Percentiles rank a stretch among this genome's conserved stretches.
Conservation (phyloP, 495 filamentous ascomycete genomes). For the Talaromyces thailandensis region DNA sequence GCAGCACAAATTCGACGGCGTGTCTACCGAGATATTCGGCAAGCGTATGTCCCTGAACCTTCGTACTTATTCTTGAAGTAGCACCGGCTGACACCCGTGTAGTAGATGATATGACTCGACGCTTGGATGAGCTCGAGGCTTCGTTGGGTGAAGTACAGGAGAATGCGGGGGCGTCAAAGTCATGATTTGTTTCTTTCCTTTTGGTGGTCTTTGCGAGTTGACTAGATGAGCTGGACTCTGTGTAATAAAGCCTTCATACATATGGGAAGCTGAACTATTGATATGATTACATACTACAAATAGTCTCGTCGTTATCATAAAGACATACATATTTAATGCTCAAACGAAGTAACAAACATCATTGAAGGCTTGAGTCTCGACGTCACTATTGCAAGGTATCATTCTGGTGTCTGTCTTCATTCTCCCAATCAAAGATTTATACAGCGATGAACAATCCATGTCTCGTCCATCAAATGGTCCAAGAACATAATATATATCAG, state of each 20-base stretch:
- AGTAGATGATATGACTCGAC: slow-evolving; percentile 85
- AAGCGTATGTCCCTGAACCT: slow-evolving; percentile 55
- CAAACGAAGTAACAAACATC: neutral
- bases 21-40: slow-evolving; percentile 76
- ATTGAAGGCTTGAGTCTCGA: neutral
- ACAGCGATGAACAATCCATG: neutral
- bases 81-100: slow-evolving; percentile 1
- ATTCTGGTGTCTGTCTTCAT: neutral
- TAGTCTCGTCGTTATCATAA: neutral
- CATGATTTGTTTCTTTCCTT: neutral
- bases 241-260: neutral
- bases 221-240: neutral
- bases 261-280: neutral
- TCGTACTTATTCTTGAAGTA: neutral
- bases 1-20: slow-evolving; percentile 70
- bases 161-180: neutral
- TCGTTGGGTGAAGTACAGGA: slow-evolving; percentile 24
- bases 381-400: neutral
- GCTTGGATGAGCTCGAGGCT: slow-evolving; percentile 79
- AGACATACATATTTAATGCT: neutral
- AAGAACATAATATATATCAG: neutral
- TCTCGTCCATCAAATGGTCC: neutral
- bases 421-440: neutral
- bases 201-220: neutral
- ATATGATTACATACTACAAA: neutral